Conservation (phyloP, 176 grass and related monocot genomes). For the Aegilops longissima region DNA sequence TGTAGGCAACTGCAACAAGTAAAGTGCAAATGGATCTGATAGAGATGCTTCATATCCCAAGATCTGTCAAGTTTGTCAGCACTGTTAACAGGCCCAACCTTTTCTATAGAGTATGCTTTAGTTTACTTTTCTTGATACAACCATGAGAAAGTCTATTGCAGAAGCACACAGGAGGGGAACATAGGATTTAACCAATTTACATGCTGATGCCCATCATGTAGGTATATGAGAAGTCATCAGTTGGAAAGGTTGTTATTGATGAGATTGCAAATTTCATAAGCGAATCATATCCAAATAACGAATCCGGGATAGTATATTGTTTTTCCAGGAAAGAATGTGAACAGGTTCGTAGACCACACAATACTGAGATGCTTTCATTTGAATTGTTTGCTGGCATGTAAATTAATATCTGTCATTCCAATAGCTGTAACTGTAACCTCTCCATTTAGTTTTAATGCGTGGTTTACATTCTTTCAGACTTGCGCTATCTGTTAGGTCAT, state of each 20-base stretch:
- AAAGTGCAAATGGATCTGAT: conserved; percentile 93
- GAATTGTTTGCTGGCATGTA: conserved; percentile 30
- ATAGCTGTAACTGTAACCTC: background rate
- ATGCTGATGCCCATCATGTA: conserved; percentile 41
- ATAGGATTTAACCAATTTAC: background rate
- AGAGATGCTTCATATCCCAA: conserved; percentile 91
- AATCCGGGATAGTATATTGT: conserved; percentile 96
- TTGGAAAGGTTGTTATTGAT: conserved; percentile 83
- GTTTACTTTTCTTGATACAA: conserved; percentile 7
- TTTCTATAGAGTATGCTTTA: conserved; percentile 74
- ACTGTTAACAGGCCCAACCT: conserved; percentile 91
- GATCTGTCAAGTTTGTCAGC: conserved; percentile 89
- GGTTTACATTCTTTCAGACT: background rate
- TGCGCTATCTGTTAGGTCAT: background rate
- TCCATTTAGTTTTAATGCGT: background rate
- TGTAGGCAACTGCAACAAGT: conserved; percentile 85
- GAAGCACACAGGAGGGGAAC: background rate
- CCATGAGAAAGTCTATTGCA: conserved; percentile 24
- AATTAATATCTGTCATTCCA: background rate
- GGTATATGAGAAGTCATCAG: conserved; percentile 80
- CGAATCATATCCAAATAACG: conserved; percentile 76
- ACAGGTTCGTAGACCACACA: conserved; percentile 53
- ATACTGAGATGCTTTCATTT: conserved; percentile 25
- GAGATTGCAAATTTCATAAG: conserved; percentile 83
- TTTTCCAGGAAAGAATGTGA: conserved; percentile 93